These are phyloP conservation scores for Sparassis latifolia DNA, from an alignment of 1,284 basidiomycete genomes.

Conservation along the genomic window DNA sequence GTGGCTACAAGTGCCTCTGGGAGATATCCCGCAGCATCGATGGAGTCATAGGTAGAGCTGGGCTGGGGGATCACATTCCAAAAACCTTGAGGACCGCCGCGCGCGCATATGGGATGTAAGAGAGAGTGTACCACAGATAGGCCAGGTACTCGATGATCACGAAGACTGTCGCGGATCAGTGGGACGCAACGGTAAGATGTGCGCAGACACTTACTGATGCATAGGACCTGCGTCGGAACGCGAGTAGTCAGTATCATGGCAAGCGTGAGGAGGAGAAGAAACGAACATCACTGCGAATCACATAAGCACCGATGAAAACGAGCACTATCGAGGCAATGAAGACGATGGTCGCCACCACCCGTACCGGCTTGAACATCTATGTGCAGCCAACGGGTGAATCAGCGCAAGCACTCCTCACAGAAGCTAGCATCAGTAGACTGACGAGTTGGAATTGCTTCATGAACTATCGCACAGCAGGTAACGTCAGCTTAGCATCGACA, in stretches of 20 bases:
- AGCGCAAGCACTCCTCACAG: slow-evolving; percentile 2
- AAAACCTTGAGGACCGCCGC: slow-evolving; percentile 61
- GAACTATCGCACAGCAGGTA: slow-evolving; percentile 44
- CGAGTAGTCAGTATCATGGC: neutral
- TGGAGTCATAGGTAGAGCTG: too few species aligned
- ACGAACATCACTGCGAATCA: slow-evolving; percentile 59
- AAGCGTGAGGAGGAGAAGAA: neutral
- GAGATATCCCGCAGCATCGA: too few species aligned
- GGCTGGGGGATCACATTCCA: slow-evolving; percentile 33
- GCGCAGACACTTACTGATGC: slow-evolving; percentile 34
- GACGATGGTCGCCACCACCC: slow-evolving; percentile 77
- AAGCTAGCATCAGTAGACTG: slow-evolving; percentile 13
- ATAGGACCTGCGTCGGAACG: slow-evolving; percentile 30
- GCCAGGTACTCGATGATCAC: slow-evolving; percentile 83
- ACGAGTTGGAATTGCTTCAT: slow-evolving; percentile 75
- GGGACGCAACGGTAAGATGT: neutral
- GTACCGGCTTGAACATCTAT: slow-evolving; percentile 91
- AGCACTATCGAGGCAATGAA: slow-evolving; percentile 74
- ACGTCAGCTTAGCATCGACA: neutral
- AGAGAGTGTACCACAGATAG: slow-evolving; percentile 78
- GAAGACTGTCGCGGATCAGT: slow-evolving; percentile 50
- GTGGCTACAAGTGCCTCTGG: too few species aligned
- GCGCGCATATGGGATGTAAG: slow-evolving; percentile 86
- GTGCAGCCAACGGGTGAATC: slow-evolving; percentile 3
- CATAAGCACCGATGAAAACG: slow-evolving; percentile 80